phyloP scores from a whole-genome alignment of 2,329 filamentous ascomycete species.

The Kalaharituber pfeilii region DNA sequence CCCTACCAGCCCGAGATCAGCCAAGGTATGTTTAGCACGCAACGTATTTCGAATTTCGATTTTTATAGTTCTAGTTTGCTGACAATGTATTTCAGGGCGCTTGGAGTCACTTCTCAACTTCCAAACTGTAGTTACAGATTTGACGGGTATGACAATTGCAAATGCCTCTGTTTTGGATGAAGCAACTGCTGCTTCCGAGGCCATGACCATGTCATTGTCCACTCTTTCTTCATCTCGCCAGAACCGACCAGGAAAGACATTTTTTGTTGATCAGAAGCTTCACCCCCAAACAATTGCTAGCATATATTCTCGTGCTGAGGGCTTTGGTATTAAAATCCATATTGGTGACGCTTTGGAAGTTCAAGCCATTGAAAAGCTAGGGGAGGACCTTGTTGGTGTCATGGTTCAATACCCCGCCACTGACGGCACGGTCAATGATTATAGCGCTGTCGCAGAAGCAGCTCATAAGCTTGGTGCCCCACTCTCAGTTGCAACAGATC shows the following conservation, averaged over 20 bases:
- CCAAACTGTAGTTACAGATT: conserved; percentile 77
- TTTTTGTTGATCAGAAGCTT: conserved; percentile 62
- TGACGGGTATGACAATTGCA: conserved; percentile 71
- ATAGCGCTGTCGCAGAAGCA: conserved; percentile 51
- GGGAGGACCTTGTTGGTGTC: conserved; percentile 70
- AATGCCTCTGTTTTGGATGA: conserved; percentile 88
- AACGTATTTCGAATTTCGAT: background rate
- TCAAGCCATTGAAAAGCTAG: conserved; percentile 45
- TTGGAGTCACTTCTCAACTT: conserved; percentile 87
- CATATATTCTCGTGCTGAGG: conserved; percentile 66
- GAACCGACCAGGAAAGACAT: conserved; percentile 61
- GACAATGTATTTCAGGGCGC: conserved; percentile 33
- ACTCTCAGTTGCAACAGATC: conserved; percentile 75
- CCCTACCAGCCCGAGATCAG: conserved; percentile 96
- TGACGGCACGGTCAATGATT: conserved; percentile 61
- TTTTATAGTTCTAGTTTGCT: background rate
- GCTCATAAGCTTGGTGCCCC: conserved; percentile 64
- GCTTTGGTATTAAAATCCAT: conserved; percentile 72
- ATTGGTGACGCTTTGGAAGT: conserved; percentile 53
- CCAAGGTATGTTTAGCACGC: conserved; percentile 38
- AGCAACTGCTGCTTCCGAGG: conserved; percentile 80
- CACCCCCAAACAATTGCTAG: conserved; percentile 78
- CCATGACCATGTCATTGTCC: conserved; percentile 83
- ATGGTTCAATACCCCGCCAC: conserved; percentile 93
- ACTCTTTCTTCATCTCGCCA: conserved; percentile 52